Evolutionary conservation across 129 eudicot species (phyloP).

Genomic region (Pittosporum tobira): DNA sequence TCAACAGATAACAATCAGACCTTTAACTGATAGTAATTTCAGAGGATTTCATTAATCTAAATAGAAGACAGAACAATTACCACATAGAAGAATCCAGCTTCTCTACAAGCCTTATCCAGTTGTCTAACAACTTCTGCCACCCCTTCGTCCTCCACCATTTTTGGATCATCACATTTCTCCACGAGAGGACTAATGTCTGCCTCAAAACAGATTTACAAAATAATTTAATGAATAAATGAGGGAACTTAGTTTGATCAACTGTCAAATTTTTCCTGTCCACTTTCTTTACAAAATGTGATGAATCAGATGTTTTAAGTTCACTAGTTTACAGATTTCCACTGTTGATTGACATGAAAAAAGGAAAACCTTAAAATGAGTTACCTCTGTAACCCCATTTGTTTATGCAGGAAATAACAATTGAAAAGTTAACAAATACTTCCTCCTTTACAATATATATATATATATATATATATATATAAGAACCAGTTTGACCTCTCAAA

Average conservation of each 20-base stretch:
- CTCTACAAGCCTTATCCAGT: slow-evolving; percentile 70
- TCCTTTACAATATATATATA: too few relatives aligned
- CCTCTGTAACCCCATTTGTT: too few relatives aligned
- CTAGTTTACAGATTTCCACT: too few relatives aligned
- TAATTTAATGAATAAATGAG: neutral
- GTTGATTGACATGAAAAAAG: too few relatives aligned
- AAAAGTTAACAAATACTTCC: too few relatives aligned
- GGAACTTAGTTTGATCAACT: neutral
- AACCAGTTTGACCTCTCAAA: too few relatives aligned
- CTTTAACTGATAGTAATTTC: neutral
- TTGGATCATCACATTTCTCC: slow-evolving; percentile 73
- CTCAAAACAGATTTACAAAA: neutral
- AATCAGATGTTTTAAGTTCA: neutral
- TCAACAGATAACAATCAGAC: neutral
- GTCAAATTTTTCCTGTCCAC: neutral
- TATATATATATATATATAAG: too few relatives aligned
- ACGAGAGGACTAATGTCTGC: slow-evolving; percentile 71
- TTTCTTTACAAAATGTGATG: neutral
- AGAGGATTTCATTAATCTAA: neutral
- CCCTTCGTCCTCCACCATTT: slow-evolving; percentile 34
- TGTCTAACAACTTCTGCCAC: slow-evolving; percentile 57
- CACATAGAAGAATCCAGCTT: slow-evolving; percentile 97
- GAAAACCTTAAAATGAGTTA: too few relatives aligned
- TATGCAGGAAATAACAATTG: too few relatives aligned
- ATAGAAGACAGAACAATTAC: slow-evolving; percentile 19